These are phyloP conservation scores for Hypericum perforatum DNA, from an alignment of 345 rosid species.

Conservation along the genomic window DNA sequence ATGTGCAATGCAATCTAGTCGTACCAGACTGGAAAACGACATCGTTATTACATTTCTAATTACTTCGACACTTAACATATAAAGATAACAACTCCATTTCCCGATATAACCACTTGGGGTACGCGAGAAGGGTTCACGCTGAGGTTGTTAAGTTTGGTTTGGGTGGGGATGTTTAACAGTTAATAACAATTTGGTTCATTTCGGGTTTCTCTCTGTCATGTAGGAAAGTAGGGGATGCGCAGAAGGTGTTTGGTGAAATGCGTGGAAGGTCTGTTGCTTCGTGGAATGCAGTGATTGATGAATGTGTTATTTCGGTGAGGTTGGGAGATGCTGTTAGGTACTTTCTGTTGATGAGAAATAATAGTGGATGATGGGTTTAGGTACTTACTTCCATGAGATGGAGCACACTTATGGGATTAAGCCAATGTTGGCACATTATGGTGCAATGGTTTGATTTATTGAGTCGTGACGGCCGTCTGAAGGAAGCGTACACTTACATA, in stretches of 20 bases:
- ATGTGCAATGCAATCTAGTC: too few species aligned
- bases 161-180: slow-evolving; percentile 55
- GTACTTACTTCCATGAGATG: slow-evolving; percentile 63
- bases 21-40: too few species aligned
- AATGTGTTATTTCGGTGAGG: slow-evolving; percentile 38
- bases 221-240: slow-evolving; percentile 39
- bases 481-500: slow-evolving; percentile 52
- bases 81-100: too few species aligned
- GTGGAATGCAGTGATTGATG: slow-evolving; percentile 68
- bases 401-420: slow-evolving; percentile 50
- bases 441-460: slow-evolving; percentile 70
- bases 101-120: slow-evolving; percentile 39
- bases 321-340: slow-evolving; percentile 33
- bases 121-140: slow-evolving; percentile 58
- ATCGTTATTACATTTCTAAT: too few species aligned
- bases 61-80: too few species aligned
- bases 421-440: slow-evolving; percentile 61
- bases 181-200: slow-evolving; percentile 47
- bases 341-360: slow-evolving; percentile 43
- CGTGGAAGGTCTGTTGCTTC: slow-evolving; percentile 50
- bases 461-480: slow-evolving; percentile 62
- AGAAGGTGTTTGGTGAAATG: slow-evolving; percentile 72
- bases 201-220: slow-evolving; percentile 69
- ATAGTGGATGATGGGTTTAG: slow-evolving; percentile 61
- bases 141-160: slow-evolving; percentile 55